Evolutionary conservation across 2,329 filamentous ascomycete species (phyloP).

Genomic region (Xylariaceae sp.): DNA sequence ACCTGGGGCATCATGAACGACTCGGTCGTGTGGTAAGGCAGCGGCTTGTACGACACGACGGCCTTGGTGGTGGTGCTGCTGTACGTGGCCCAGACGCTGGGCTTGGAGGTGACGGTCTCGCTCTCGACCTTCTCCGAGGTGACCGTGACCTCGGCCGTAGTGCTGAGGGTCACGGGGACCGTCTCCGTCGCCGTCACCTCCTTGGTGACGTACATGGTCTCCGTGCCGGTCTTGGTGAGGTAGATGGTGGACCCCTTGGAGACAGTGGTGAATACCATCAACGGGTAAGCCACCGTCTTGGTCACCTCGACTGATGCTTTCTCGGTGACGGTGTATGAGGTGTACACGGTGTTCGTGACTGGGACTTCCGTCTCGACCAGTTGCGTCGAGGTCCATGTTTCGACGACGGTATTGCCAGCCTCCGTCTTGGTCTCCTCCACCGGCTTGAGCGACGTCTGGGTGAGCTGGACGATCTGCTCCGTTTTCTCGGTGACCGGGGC

Average conservation of each 20-base stretch:
- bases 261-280: slow-evolving; percentile 35
- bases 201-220: slow-evolving; percentile 31
- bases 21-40: slow-evolving; percentile 1
- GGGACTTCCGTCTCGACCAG: slow-evolving; percentile 23
- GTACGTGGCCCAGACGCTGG: slow-evolving; percentile 24
- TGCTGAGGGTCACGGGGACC: slow-evolving; percentile 33
- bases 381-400: slow-evolving; percentile 31
- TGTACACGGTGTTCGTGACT: slow-evolving; percentile 24
- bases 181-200: slow-evolving; percentile 30
- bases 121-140: slow-evolving; percentile 27
- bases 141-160: slow-evolving; percentile 31
- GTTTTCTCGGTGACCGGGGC: background rate
- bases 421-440: slow-evolving; percentile 36
- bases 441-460: slow-evolving; percentile 35
- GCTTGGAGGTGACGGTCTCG: slow-evolving; percentile 27
- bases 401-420: slow-evolving; percentile 30
- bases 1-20: too few species aligned
- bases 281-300: slow-evolving; percentile 31
- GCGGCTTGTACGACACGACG: background rate
- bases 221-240: slow-evolving; percentile 34
- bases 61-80: slow-evolving; percentile 24
- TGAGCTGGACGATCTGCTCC: slow-evolving; percentile 16
- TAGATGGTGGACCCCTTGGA: slow-evolving; percentile 32
- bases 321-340: slow-evolving; percentile 24
- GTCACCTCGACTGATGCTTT: slow-evolving; percentile 23